Percentiles rank a stretch among this genome's conserved stretches.
These are phyloP conservation scores for Ceratobasidium sp. DNA, from an alignment of 1,284 basidiomycete genomes.

Conservation along the genomic window DNA sequence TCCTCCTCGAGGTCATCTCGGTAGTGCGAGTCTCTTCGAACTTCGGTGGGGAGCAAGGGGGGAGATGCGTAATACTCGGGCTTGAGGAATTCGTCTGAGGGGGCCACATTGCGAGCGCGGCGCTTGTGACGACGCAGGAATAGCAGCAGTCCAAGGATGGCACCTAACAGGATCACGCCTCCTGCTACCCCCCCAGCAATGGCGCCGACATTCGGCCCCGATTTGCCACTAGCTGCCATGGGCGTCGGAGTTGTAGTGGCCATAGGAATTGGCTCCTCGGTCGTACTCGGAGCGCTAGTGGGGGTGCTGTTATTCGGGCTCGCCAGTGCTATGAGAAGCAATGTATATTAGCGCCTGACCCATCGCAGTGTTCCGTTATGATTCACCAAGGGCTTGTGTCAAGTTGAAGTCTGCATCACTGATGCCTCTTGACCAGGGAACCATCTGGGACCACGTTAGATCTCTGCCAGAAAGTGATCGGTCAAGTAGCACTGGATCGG, in stretches of 20 bases:
- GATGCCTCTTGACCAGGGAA: neutral
- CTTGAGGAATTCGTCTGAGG: constrained; percentile 37
- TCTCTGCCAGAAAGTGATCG: neutral
- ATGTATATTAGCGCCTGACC: neutral
- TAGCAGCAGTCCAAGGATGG: constrained; percentile 9
- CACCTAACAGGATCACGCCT: constrained; percentile 12
- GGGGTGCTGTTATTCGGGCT: neutral
- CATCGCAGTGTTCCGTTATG: neutral
- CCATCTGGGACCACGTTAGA: neutral
- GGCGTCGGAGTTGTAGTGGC: neutral
- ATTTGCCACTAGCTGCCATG: neutral
- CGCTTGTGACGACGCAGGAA: constrained; percentile 25
- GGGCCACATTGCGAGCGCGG: constrained; percentile 25
- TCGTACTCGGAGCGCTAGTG: neutral
- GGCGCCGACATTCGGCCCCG: constrained; percentile 13
- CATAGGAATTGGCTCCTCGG: neutral
- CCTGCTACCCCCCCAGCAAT: constrained; percentile 25
- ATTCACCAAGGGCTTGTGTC: neutral
- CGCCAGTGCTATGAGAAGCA: neutral
- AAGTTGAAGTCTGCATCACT: neutral
- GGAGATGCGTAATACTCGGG: constrained; percentile 40
- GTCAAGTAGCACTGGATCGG: neutral
- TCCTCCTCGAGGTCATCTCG: constrained; percentile 26
- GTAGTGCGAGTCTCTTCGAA: constrained; percentile 23
- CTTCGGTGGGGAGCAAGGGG: constrained; percentile 1